Conservation (phyloP, 2,329 filamentous ascomycete genomes). For the Sphaerulina vaccinii region DNA sequence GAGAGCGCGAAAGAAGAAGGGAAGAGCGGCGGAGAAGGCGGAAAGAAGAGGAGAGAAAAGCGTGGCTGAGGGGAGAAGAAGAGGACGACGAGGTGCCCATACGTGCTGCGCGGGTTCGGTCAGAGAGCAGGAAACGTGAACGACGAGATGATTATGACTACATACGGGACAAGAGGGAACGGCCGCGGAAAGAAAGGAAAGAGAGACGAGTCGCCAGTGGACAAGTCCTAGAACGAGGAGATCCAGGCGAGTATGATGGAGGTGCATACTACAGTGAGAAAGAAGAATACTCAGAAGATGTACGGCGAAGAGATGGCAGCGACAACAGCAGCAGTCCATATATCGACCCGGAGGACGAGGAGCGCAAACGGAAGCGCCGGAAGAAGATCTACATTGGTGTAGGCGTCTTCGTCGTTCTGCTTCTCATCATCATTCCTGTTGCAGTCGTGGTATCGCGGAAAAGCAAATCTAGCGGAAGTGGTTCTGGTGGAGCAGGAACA, state of each 20-base stretch:
- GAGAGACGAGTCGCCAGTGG: constrained; percentile 48
- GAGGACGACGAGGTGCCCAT: constrained; percentile 31
- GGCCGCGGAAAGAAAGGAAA: constrained; percentile 33
- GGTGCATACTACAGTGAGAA: constrained; percentile 39
- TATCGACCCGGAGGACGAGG: constrained; percentile 38
- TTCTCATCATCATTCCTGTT: constrained; percentile 50
- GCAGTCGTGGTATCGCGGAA: constrained; percentile 49
- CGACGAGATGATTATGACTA: constrained; percentile 17
- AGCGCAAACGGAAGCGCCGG: constrained; percentile 50
- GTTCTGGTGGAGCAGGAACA: constrained; percentile 14
- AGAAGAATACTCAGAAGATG: constrained; percentile 42
- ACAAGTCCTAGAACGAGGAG: constrained; percentile 43
- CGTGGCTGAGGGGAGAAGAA: constrained; percentile 31
- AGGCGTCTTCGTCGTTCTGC: constrained; percentile 41
- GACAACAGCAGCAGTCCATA: constrained; percentile 39
- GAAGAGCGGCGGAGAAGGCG: constrained; percentile 41
- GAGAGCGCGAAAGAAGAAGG: constrained; percentile 30
- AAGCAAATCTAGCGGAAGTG: constrained; percentile 28
- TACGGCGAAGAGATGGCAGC: constrained; percentile 42
- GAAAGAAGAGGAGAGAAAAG: constrained; percentile 42
- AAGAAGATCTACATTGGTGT: constrained; percentile 50
- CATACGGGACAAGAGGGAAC: constrained; percentile 29
- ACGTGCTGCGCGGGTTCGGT: constrained; percentile 13
- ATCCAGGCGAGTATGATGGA: constrained; percentile 34
- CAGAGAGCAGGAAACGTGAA: constrained; percentile 4